A percentile compares a stretch with the other conserved stretches of the same genome.
phyloP scores from a whole-genome alignment of 495 filamentous ascomycete genomes.

The Podospora didyma region DNA sequence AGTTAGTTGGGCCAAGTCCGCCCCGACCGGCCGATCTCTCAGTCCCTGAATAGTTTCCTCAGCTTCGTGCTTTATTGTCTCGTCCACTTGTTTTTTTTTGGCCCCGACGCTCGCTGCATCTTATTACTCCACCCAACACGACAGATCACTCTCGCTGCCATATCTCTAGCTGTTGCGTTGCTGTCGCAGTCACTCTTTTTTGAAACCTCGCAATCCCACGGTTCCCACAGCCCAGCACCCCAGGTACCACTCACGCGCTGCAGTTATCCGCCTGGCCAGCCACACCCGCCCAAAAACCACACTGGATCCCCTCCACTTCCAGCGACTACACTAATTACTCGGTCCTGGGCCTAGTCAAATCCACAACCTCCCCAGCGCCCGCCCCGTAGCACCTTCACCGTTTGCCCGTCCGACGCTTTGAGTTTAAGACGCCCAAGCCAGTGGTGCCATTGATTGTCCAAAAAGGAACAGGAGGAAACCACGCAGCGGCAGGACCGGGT shows the following conservation, averaged over 20 bases:
- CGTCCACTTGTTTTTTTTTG: neutral
- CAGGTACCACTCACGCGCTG: neutral
- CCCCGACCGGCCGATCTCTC: too few relatives aligned
- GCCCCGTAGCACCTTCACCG: neutral
- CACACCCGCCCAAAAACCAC: too few relatives aligned
- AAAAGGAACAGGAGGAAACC: neutral
- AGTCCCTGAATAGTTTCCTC: too few relatives aligned
- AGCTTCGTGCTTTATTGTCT: too few relatives aligned
- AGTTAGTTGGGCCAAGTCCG: too few relatives aligned
- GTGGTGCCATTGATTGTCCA: neutral
- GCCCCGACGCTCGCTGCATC: neutral
- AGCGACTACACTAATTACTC: neutral
- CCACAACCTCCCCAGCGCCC: too few relatives aligned
- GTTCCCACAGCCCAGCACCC: neutral
- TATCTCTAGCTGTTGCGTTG: too few relatives aligned
- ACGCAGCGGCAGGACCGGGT: constrained; percentile 2
- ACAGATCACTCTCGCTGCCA: too few relatives aligned
- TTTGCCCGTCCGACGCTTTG: constrained; percentile 10
- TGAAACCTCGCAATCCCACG: neutral
- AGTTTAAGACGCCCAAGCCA: neutral
- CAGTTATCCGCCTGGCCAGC: neutral
- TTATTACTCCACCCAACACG: too few relatives aligned
- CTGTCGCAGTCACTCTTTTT: too few relatives aligned
- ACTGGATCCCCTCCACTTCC: neutral
- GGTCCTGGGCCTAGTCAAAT: neutral